phyloP scores from a whole-genome alignment of 2,329 filamentous ascomycete genomes.

The Fusarium hainanense region DNA sequence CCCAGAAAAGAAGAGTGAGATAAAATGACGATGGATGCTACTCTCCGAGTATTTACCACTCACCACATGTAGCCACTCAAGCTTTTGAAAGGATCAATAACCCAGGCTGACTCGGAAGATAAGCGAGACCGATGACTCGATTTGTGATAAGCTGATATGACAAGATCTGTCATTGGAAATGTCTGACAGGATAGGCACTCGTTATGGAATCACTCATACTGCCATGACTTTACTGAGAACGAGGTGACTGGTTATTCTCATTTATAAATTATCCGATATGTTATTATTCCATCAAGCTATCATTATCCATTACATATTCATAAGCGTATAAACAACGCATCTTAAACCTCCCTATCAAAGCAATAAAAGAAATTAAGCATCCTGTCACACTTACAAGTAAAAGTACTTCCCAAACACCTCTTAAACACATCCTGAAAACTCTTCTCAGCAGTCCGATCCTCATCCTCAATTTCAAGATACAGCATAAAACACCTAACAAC shows the following conservation, averaged over 20 bases:
- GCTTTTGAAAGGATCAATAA: neutral
- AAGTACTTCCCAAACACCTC: neutral
- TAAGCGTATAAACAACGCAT: neutral
- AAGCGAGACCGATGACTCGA: constrained; percentile 11
- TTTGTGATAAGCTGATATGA: constrained; percentile 20
- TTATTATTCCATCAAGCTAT: neutral
- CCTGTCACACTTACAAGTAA: neutral
- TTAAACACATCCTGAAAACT: accelerated
- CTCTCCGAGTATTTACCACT: neutral
- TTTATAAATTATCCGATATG: too few relatives aligned
- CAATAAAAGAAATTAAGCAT: neutral
- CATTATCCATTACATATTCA: neutral
- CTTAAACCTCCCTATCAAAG: neutral
- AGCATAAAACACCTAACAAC: constrained; percentile 21
- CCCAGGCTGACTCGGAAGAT: constrained; percentile 1
- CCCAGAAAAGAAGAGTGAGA: neutral
- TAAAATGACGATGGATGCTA: neutral
- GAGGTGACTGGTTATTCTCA: too few relatives aligned
- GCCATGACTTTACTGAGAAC: accelerated
- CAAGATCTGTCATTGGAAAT: neutral
- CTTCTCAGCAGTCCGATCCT: neutral
- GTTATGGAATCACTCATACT: neutral
- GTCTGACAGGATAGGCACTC: neutral
- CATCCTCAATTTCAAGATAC: neutral
- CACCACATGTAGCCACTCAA: neutral